These are phyloP conservation scores for Xylaria intraflava DNA, from an alignment of 495 filamentous ascomycete genomes.

Conservation along the genomic window DNA sequence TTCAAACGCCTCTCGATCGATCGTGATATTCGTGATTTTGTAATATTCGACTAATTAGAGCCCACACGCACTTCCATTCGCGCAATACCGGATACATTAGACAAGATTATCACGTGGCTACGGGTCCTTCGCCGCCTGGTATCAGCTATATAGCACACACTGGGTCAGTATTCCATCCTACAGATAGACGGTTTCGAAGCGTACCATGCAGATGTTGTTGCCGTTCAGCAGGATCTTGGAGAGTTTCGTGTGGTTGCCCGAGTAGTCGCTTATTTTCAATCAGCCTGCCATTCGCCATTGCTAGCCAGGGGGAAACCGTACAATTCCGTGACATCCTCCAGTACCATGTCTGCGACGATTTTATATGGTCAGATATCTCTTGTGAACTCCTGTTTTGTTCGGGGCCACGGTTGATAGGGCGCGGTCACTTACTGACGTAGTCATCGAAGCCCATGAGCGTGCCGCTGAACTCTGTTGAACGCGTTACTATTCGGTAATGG, in stretches of 20 bases:
- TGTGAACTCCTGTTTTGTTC: too few relatives aligned
- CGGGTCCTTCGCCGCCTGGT: conserved; percentile 77
- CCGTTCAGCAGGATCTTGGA: conserved; percentile 95
- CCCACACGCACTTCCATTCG: neutral
- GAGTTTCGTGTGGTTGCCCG: conserved; percentile 75
- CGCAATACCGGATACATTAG: neutral
- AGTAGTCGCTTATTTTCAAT: conserved; percentile 67
- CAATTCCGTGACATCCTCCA: conserved; percentile 97
- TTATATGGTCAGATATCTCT: conserved; percentile 2
- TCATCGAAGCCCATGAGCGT: conserved; percentile 94
- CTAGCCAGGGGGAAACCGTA: conserved; percentile 30
- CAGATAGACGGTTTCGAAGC: neutral
- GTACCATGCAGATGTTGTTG: conserved; percentile 99
- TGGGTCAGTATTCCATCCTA: conserved; percentile 5
- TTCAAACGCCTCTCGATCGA: neutral
- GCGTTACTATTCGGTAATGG: neutral
- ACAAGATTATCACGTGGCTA: conserved; percentile 15
- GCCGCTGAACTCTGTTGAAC: conserved; percentile 74
- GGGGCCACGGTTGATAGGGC: too few relatives aligned
- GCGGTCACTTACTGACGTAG: conserved; percentile 91
- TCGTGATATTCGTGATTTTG: neutral
- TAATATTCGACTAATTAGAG: neutral
- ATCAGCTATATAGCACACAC: conserved; percentile 61
- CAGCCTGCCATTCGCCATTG: neutral
- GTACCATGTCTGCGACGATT: conserved; percentile 73